These are phyloP conservation scores for Lecanicillium sp. DNA, from an alignment of 2,329 filamentous ascomycete species.

Conservation along the genomic window DNA sequence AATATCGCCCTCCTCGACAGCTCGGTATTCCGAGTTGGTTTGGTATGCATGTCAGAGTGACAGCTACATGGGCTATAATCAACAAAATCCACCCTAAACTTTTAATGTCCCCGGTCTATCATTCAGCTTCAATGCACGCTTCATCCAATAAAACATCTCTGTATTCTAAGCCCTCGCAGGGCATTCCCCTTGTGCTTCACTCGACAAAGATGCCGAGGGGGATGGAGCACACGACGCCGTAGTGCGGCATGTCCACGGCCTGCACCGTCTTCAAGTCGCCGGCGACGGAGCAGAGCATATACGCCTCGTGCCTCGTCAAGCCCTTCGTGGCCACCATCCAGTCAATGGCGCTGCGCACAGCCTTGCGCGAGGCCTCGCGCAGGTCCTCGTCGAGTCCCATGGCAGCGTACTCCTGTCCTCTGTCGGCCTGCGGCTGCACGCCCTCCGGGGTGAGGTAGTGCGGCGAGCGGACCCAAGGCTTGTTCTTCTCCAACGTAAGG, in stretches of 20 bases:
- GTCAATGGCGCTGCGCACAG: slow-evolving; percentile 37
- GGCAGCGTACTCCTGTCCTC: slow-evolving; percentile 33
- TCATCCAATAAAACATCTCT: background rate
- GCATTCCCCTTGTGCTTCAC: too few species aligned
- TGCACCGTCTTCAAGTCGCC: slow-evolving; percentile 43
- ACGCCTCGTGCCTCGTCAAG: slow-evolving; percentile 37
- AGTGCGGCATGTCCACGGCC: slow-evolving; percentile 47
- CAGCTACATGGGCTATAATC: too few species aligned
- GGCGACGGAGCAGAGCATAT: slow-evolving; percentile 44
- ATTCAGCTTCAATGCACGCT: background rate
- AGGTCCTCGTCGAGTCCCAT: slow-evolving; percentile 40
- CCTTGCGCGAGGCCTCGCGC: slow-evolving; percentile 39
- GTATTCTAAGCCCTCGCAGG: too few species aligned
- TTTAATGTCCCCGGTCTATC: too few species aligned
- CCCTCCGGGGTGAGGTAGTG: slow-evolving; percentile 33
- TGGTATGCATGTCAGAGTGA: too few species aligned
- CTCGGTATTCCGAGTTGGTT: too few species aligned
- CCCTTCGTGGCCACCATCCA: slow-evolving; percentile 40
- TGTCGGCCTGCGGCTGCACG: slow-evolving; percentile 10
- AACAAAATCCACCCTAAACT: too few species aligned
- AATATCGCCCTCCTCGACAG: too few species aligned
- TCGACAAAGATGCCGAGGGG: slow-evolving; percentile 37
- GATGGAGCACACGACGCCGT: slow-evolving; percentile 40
- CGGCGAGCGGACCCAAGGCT: slow-evolving; percentile 36
- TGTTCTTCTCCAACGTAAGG: slow-evolving; percentile 39